A percentile compares a stretch with the other conserved stretches of the same genome.
Evolutionary conservation across 1,284 basidiomycete genomes (phyloP).

Genomic region (Cystobasidium sp.): DNA sequence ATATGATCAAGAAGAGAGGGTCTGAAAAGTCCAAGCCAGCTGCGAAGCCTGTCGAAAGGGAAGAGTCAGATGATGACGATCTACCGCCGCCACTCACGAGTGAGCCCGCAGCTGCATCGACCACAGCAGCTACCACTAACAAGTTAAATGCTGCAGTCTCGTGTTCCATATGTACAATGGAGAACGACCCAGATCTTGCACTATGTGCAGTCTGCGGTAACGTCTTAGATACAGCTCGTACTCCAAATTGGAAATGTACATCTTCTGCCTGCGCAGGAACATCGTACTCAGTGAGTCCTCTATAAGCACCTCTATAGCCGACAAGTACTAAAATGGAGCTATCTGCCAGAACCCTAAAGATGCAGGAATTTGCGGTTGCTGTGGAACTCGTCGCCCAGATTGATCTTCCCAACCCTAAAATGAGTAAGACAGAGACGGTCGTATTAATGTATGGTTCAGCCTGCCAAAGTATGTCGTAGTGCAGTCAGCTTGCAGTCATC

Average conservation of each 20-base stretch:
- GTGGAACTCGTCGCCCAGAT: constrained; percentile 19
- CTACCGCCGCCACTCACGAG: not conserved
- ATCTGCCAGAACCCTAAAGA: constrained; percentile 27
- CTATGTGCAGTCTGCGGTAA: constrained; percentile 32
- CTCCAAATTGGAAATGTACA: constrained; percentile 29
- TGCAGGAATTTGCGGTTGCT: constrained; percentile 37
- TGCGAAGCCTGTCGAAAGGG: not conserved
- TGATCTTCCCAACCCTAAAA: not conserved
- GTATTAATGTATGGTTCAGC: too few relatives aligned
- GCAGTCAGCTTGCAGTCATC: too few relatives aligned
- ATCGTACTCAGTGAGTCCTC: constrained; percentile 19
- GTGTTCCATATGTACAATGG: constrained; percentile 25
- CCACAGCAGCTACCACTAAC: not conserved
- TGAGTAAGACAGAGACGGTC: too few relatives aligned
- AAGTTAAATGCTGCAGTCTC: not conserved
- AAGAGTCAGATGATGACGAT: constrained; percentile 10
- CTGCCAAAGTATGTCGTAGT: too few relatives aligned
- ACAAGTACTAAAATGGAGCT: not conserved
- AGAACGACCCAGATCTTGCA: not conserved
- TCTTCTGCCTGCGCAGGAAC: not conserved
- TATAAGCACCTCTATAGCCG: not conserved
- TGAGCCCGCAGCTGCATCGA: not conserved
- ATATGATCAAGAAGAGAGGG: too few relatives aligned
- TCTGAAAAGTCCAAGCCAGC: too few relatives aligned
- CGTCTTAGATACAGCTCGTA: constrained; percentile 22